Evolutionary conservation across 73 alveolate species (phyloP), one percentile per base, ranked within the genome.

Genomic region (Paramecium sexaurelia): DNA sequence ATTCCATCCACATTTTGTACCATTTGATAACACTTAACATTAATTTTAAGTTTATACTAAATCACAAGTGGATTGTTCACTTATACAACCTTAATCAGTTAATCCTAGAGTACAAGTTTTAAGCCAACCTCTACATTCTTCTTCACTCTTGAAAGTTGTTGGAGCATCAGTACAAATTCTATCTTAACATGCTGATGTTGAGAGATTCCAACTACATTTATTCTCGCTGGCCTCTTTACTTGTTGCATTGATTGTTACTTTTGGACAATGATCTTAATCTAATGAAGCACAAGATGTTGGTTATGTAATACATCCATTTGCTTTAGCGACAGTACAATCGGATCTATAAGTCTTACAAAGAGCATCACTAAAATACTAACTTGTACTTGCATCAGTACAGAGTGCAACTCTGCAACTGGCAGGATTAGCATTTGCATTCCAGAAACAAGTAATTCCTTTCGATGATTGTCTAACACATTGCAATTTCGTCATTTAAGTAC

Each of bases 1-100:
- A 73, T 73, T 73, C 87, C 87, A 73, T 35, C 87, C 87, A 73
- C 87, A 73, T 36, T 73, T 73, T 1, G 87, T 73, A 73, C 87
- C 87, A 73, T 35, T 35, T 3, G 87, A 73, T 37, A 73, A 73
- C n/a, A 73, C 45, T 73, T 13, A 20, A 73, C 87, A 73, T 73
- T 73, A 33, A 29, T 35, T 20, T 20, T 73, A 19, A 8, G 87
- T 32, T 73, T 35, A 32, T 4, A 37, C 61, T 37, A 73, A 73
- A 35, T 35, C 55, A 36, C 87, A 73, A 3, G 87, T 15, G 36
- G 55, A n/a, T 24, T 24, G 13, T 36, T 73, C 87, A 73, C 20
- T 19, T 5, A 37, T 20, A 17, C 87, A 73, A 3, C 87, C 87
- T 37, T 27, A 32, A 29, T 41, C 24, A 15, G 35, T 35, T 33